Evolutionary conservation across 2,329 filamentous ascomycete species (phyloP).

Genomic region (Akanthomyces muscarius): DNA sequence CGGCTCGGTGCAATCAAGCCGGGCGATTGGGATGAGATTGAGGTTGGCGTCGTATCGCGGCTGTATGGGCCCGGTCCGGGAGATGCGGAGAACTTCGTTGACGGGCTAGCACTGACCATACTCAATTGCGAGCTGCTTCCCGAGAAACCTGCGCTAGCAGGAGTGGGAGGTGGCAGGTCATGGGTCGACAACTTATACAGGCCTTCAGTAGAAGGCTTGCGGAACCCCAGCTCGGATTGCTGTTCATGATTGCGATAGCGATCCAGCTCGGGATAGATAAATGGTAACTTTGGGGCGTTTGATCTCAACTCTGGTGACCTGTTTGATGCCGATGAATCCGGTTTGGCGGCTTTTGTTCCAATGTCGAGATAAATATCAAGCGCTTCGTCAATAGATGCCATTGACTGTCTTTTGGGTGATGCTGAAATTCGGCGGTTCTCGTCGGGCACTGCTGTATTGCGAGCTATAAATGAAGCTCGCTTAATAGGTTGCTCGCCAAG

Average conservation of each 20-base stretch:
- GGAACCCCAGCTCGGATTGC: conserved; percentile 31
- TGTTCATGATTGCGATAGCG: conserved; percentile 50
- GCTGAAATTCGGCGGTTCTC: conserved; percentile 20
- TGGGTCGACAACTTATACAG: conserved; percentile 59
- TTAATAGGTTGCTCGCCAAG: conserved; percentile 43
- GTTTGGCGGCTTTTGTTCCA: conserved; percentile 33
- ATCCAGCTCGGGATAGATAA: conserved; percentile 58
- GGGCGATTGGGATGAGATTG: conserved; percentile 71
- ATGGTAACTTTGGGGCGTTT: conserved; percentile 37
- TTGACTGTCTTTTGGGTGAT: conserved; percentile 6
- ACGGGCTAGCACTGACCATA: conserved; percentile 66
- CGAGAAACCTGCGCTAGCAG: conserved; percentile 51
- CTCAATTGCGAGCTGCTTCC: conserved; percentile 53
- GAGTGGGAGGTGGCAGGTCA: conserved; percentile 63
- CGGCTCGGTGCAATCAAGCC: conserved; percentile 49
- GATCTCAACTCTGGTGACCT: conserved; percentile 40
- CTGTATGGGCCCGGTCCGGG: conserved; percentile 67
- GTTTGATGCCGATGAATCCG: conserved; percentile 39
- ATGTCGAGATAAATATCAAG: conserved; percentile 24
- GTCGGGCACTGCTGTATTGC: conserved; percentile 32
- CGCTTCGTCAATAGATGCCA: conserved; percentile 12
- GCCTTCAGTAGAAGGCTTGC: conserved; percentile 38
- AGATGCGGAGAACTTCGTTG: conserved; percentile 71
- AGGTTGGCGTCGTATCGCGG: conserved; percentile 73
- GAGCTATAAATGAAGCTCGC: conserved; percentile 46